A percentile compares a stretch with the other conserved stretches of the same genome.
These are phyloP conservation scores for Colletotrichum magnum DNA, from an alignment of 2,329 filamentous ascomycete species.

Conservation along the genomic window DNA sequence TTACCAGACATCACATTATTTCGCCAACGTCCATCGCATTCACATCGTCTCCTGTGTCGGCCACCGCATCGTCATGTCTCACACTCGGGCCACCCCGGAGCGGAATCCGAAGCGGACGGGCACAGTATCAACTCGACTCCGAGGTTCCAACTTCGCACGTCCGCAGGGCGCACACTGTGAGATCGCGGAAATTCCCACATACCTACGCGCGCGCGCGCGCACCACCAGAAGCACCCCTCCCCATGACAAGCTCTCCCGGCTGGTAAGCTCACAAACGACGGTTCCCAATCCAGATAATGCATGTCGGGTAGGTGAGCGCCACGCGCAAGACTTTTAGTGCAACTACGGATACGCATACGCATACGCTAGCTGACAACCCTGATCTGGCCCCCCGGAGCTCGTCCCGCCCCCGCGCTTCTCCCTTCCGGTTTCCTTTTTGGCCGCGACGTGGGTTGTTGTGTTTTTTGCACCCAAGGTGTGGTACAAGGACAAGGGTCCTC, in stretches of 20 bases:
- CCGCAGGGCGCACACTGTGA: constrained; percentile 39
- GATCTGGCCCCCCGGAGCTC: not conserved
- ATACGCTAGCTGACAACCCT: constrained; percentile 1
- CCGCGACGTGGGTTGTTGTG: not conserved
- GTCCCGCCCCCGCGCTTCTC: constrained; percentile 19
- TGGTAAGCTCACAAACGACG: constrained; percentile 34
- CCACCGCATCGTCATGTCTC: constrained; percentile 7
- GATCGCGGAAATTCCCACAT: constrained; percentile 30
- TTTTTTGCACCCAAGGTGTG: too few relatives aligned
- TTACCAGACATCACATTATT: not conserved
- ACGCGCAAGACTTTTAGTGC: constrained; percentile 6
- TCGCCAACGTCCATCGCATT: not conserved
- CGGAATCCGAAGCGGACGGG: constrained; percentile 11
- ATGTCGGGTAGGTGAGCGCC: constrained; percentile 16
- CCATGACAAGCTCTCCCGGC: constrained; percentile 36
- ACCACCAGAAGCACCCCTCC: constrained; percentile 13
- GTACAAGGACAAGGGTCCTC: too few relatives aligned
- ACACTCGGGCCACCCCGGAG: constrained; percentile 17
- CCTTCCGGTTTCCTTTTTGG: constrained; percentile 13
- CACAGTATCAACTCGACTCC: constrained; percentile 37
- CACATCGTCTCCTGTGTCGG: not conserved
- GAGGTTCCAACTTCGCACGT: constrained; percentile 37
- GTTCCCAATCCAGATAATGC: constrained; percentile 31
- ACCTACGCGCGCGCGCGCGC: constrained; percentile 17
- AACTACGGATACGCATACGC: too few relatives aligned